Evolutionary conservation across 306 rosid species (phyloP), one percentile per base, ranked within the genome.

Genomic region (Dalbergia oliveri): DNA sequence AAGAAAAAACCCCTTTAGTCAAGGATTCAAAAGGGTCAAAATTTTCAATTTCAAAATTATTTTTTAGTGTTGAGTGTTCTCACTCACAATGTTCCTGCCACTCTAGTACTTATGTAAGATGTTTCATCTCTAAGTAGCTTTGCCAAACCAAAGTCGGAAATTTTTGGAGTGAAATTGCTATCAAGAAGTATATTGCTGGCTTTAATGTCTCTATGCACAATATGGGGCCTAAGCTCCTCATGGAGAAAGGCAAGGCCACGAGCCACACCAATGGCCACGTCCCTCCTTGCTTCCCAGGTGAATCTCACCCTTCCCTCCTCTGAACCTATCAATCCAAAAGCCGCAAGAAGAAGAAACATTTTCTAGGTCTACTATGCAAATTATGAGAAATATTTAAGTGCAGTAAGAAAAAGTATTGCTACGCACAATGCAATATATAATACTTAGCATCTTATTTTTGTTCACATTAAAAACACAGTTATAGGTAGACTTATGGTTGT

Each of bases 61-160:
- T 11, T 51, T 18, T 6, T 13, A 54, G 19, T 34, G 62, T 41
- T 31, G 0, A 14, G 60, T n/a, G 26, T 54, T 54, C 21, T 41
- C 57, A 88, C 98, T 90, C 74, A 95, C 99, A 95, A 72, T 91
- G 99, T 95, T 70, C 99, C 99, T 0, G 98, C 99, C 77, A 95
- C 99, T 66, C 86, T 89, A 41, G 98, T 95, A 74, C 98, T 91
- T 34, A 95, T 76, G 84, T 93, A 81, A 70, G 99, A 89, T n/a
- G 31, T 35, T 72, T 89, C 87, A 8, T 93, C 97, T 85, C 79
- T 82, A 2, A 90, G 58, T 56, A 95, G 56, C 84, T 88, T 95
- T 0, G 99, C 90, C 57, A 95, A 84, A 31, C 99, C 99, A 12
- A 95, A 93, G 79, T 95, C 99, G 0, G 98, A 80, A 80, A 95